Evolutionary conservation across 768 basidiomycete genomes (phyloP).

Genomic region (Cantharellus anzutake): DNA sequence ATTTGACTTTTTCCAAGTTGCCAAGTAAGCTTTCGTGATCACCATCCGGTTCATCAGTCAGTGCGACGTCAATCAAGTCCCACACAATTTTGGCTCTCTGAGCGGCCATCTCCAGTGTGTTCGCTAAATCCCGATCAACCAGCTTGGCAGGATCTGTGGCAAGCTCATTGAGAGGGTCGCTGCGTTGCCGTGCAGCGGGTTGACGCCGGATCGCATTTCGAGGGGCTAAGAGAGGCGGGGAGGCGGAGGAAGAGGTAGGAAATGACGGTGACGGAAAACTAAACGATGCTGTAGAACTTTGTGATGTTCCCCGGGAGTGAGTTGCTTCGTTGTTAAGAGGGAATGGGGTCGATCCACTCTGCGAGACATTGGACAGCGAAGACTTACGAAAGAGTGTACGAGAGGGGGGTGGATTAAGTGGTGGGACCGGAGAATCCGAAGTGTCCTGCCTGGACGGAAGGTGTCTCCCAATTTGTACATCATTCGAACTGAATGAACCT

Average conservation of each 20-base stretch:
- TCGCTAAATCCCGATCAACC: slow-evolving; percentile 61
- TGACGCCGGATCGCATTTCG: slow-evolving; percentile 16
- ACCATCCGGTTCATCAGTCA: slow-evolving; percentile 21
- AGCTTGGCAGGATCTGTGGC: slow-evolving; percentile 26
- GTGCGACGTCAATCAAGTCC: slow-evolving; percentile 56
- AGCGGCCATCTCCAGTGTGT: slow-evolving; percentile 60
- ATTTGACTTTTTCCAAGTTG: slow-evolving; percentile 39
- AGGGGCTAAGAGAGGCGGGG: not conserved
- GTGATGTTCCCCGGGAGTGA: not conserved
- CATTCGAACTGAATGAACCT: slow-evolving; percentile 87
- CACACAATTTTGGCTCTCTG: slow-evolving; percentile 67
- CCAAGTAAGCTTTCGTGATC: slow-evolving; percentile 29
- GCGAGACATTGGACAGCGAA: not conserved
- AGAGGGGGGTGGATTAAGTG: slow-evolving; percentile 32
- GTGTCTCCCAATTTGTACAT: slow-evolving; percentile 73
- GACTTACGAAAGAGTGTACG: not conserved
- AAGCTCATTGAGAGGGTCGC: not conserved
- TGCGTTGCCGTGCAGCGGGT: slow-evolving; percentile 18
- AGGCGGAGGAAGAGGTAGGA: slow-evolving; percentile 3
- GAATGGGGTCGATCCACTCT: too few species aligned
- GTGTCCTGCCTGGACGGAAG: slow-evolving; percentile 13
- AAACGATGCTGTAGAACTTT: not conserved
- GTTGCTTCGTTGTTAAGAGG: not conserved
- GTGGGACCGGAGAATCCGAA: slow-evolving; percentile 19
- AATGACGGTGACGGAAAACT: not conserved